Evolutionary conservation across 129 eudicot genomes (phyloP), one percentile per base, ranked within the genome.

Genomic region (Saposhnikovia divaricata): DNA sequence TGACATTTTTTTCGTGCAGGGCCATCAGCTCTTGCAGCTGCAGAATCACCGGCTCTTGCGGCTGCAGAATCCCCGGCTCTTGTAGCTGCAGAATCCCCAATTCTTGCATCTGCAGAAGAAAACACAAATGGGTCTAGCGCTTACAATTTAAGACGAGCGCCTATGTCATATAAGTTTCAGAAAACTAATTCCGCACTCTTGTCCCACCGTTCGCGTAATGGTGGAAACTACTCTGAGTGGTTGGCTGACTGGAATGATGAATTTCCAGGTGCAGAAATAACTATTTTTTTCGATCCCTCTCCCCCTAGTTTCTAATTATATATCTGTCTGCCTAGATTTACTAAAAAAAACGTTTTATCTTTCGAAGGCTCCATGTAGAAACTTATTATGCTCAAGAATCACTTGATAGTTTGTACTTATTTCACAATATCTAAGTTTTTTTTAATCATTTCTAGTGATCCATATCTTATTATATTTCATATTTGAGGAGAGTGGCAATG

Each of bases 241-340:
- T 82, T 80, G 74, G 45, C 87, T 37, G 92, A 90, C 77, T 93
- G 93, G 98, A 87, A 89, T 73, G 86, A 86, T 83, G 98, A 93
- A 80, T 93, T 93, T 86, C 98, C 98, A 90, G 98, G 98, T 93
- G 77, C 81, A 76, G 57, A 43, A 40, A 34, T 50, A 42, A 50
- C 65, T 79, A 14, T 27, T 72, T 18, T 18, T 48, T 27, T 48
- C 15, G 55, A 28, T 11, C 0, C 44, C 37, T 27, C 27, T 18
- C 19, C 39, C 38, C 7, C 6, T 37, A 13, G 72, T 66, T 66
- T 28, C 19, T 12, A 28, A 66, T 0, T 66, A 65, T 65, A 66
- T 13, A 2, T 28, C 21, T 27, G 15, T 68, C 43, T 27, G 42
- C 10, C 3, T 68, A 28, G 38, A 34, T 31, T 27, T 34, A 68